Base-by-base conservation (phyloP, 371 early-diverging fungal species). In the Syncephalastrum sp. region DNA sequence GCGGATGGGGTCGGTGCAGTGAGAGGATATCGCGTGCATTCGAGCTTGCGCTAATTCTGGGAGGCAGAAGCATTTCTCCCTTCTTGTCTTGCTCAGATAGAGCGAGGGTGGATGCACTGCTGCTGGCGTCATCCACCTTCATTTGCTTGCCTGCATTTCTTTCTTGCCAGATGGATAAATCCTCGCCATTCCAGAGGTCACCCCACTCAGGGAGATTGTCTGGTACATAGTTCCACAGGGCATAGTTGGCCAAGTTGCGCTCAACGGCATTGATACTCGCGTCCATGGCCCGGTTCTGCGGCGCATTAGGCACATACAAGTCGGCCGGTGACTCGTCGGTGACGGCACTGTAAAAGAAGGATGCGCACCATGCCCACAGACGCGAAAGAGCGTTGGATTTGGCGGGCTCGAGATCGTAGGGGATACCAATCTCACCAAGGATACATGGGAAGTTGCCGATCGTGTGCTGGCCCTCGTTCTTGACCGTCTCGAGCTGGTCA, bases 121-220 rank as follows among this genome's bases (percentile, higher is more conserved):
- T 46, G 6, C 42, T 13, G 16, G 29, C 46, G 19, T 45, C 3
- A 21, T 33, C 2, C 49, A 54, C 0, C 13, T 13, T 54, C 13
- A 15, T 15, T 5, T 12, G 41, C 23, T 25, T 10, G 29, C 19
- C 19, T 5, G 33, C 8, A 23, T 15, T 15, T 45, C 27, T 13
- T 41, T 27, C 23, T 42, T 79, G 77, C 70, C 73, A 79, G 1
- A 82, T 58, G 53, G 75, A 76, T 19, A 90, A 62, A 63, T 90
- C 89, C 49, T 90, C 91, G 3, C 88, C 87, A 52, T 88, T 86
- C 91, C 91, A 90, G 17, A 50, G 61, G 62, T 90, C 91, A 3
- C 89, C 91, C 78, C 84, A 80, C 50, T 61, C 62, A 56, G 77
- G 57, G 44, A 61, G 60, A 50, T 87, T 90, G 51, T 82, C 82